These are phyloP conservation scores for Globisporangium carolinianum DNA, from an alignment of 352 stramenopile species.

Conservation along the genomic window DNA sequence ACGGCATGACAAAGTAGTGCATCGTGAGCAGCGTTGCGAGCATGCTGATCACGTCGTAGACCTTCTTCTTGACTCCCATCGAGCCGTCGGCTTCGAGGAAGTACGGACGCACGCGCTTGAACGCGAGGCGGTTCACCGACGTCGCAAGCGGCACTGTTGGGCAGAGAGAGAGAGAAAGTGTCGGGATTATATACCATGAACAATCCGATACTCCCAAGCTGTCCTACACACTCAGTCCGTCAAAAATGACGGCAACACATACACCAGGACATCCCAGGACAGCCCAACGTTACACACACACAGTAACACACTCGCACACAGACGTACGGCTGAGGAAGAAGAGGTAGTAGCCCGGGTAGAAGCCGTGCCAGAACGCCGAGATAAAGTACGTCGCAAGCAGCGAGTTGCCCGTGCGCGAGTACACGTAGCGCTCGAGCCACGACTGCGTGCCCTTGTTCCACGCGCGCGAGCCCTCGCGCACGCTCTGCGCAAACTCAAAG, in stretches of 20 bases:
- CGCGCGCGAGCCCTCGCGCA: constrained; percentile 81
- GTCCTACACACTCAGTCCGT: neutral
- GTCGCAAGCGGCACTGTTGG: constrained; percentile 46
- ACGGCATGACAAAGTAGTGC: constrained; percentile 71
- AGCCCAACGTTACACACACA: neutral
- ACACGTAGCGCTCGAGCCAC: constrained; percentile 94
- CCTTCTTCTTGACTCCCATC: constrained; percentile 36
- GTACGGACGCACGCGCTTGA: constrained; percentile 54
- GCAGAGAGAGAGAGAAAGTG: neutral
- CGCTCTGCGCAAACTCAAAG: constrained; percentile 91
- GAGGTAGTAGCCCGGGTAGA: constrained; percentile 96
- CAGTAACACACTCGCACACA: neutral
- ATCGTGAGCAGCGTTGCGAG: constrained; percentile 40
- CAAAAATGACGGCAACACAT: too few relatives aligned
- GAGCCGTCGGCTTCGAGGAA: constrained; percentile 60
- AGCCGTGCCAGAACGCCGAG: constrained; percentile 95
- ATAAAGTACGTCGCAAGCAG: constrained; percentile 89
- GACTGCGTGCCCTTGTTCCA: constrained; percentile 98
- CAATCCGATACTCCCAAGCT: too few relatives aligned
- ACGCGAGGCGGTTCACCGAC: constrained; percentile 57
- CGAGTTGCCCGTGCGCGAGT: constrained; percentile 89
- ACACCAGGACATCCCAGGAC: too few relatives aligned
- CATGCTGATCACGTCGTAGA: constrained; percentile 55
- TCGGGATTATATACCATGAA: neutral
- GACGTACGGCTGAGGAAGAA: constrained; percentile 87